These are phyloP conservation scores for Grifola frondosa DNA, from an alignment of 1,284 basidiomycete species.

Conservation along the genomic window DNA sequence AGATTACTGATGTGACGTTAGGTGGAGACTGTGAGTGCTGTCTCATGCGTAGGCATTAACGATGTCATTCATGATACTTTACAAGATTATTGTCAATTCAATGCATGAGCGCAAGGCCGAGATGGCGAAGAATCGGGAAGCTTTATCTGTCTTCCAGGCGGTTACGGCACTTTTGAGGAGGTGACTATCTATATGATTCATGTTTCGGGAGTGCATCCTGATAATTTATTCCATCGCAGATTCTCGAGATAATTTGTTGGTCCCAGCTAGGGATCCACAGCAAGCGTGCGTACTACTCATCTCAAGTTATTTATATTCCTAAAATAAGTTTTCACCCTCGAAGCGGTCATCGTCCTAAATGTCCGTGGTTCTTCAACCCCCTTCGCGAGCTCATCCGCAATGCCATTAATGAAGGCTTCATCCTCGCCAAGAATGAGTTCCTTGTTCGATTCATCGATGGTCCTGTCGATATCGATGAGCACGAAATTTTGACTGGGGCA, in stretches of 20 bases:
- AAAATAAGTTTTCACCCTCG: background rate
- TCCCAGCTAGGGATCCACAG: slow-evolving; percentile 86
- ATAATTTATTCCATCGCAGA: slow-evolving; percentile 37
- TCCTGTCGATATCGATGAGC: slow-evolving; percentile 52
- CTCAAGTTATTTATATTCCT: background rate
- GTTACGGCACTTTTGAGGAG: slow-evolving; percentile 92
- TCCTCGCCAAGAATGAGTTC: slow-evolving; percentile 55
- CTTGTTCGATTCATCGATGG: slow-evolving; percentile 76
- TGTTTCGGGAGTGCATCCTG: background rate
- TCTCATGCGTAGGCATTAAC: background rate
- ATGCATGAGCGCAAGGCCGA: slow-evolving; percentile 93
- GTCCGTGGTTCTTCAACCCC: slow-evolving; percentile 79
- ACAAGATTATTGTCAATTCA: slow-evolving; percentile 70
- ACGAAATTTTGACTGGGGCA: slow-evolving; percentile 77
- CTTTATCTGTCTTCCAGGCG: slow-evolving; percentile 88
- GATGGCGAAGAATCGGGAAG: slow-evolving; percentile 80
- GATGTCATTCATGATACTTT: slow-evolving; percentile 4
- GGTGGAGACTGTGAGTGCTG: slow-evolving; percentile 51
- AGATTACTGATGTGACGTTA: slow-evolving; percentile 21
- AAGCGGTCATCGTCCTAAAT: slow-evolving; percentile 82
- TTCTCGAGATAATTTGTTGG: slow-evolving; percentile 92
- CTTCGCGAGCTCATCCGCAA: slow-evolving; percentile 71
- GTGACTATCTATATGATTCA: slow-evolving; percentile 35
- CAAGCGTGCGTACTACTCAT: slow-evolving; percentile 58
- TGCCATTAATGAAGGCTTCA: slow-evolving; percentile 75